These are phyloP conservation scores for Circinella minor DNA, from an alignment of 371 early-diverging fungal genomes.

Conservation along the genomic window DNA sequence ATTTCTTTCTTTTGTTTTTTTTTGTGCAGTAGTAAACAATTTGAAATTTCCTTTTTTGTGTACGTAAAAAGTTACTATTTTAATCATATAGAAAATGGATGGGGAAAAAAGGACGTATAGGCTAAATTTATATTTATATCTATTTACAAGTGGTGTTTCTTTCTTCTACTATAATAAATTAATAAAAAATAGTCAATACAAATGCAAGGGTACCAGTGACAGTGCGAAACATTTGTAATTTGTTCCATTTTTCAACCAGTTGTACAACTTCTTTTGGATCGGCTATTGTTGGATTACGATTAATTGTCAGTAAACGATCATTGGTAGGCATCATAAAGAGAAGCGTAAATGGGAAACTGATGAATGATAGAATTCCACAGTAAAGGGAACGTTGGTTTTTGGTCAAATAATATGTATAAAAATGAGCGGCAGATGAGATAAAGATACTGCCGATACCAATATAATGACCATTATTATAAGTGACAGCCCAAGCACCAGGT, in stretches of 20 bases:
- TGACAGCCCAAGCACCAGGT: not conserved
- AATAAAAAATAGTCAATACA: not conserved
- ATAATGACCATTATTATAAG: not conserved
- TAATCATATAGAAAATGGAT: no score
- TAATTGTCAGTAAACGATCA: not conserved
- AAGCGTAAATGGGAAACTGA: not conserved
- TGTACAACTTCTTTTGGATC: not conserved
- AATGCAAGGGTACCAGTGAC: not conserved
- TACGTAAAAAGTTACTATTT: no score
- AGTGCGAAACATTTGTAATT: not conserved
- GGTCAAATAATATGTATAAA: constrained; percentile 12
- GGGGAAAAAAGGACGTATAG: no score
- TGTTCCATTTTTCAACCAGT: constrained; percentile 1
- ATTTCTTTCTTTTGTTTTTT: no score
- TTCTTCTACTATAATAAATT: no score
- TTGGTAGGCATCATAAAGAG: constrained; percentile 10
- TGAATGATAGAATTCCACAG: not conserved
- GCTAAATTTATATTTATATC: no score
- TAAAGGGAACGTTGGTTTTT: not conserved
- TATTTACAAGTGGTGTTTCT: no score
- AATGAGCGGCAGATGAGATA: not conserved
- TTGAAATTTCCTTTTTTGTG: no score
- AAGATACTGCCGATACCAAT: not conserved
- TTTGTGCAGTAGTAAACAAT: no score
- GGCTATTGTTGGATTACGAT: not conserved